Conservation (phyloP, 225 moss, liverwort and hornwort genomes). For the Bryoerythrophyllum caledonicum region DNA sequence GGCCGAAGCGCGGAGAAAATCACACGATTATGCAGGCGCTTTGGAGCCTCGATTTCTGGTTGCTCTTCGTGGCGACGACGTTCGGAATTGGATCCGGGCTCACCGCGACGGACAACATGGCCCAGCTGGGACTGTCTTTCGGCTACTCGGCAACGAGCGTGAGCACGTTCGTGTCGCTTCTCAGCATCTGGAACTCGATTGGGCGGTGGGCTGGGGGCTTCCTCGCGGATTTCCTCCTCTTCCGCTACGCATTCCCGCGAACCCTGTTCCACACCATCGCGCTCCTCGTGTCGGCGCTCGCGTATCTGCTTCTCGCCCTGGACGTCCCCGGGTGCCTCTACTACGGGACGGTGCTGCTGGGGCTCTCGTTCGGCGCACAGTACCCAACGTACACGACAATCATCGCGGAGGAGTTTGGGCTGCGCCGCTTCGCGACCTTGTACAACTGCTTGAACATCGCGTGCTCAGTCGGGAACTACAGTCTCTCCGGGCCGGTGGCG, state of each 20-base stretch:
- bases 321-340: slow-evolving; percentile 39
- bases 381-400: slow-evolving; percentile 44
- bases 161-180: slow-evolving; percentile 50
- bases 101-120: slow-evolving; percentile 71
- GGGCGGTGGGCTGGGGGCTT: slow-evolving; percentile 63
- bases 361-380: slow-evolving; percentile 48
- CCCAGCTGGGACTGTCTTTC: slow-evolving; percentile 61
- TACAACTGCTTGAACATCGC: slow-evolving; percentile 46
- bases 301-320: slow-evolving; percentile 32
- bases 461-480: slow-evolving; percentile 38
- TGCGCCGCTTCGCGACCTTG: slow-evolving; percentile 48
- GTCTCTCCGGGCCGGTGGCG: slow-evolving; percentile 33
- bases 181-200: slow-evolving; percentile 83
- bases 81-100: slow-evolving; percentile 71
- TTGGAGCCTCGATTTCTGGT: slow-evolving; percentile 61
- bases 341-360: slow-evolving; percentile 42
- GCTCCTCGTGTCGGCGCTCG: slow-evolving; percentile 36
- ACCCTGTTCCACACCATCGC: slow-evolving; percentile 40
- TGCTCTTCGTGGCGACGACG: slow-evolving; percentile 54
- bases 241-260: slow-evolving; percentile 43
- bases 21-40: slow-evolving; percentile 55
- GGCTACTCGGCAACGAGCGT: slow-evolving; percentile 46
- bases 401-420: slow-evolving; percentile 49
- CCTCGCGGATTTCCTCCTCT: slow-evolving; percentile 53
- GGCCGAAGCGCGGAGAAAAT: slow-evolving; percentile 53